A percentile compares a stretch with the other conserved stretches of the same genome.
phyloP scores from a whole-genome alignment of 2,329 filamentous ascomycete species.

The Botryosphaeria dothidea region DNA sequence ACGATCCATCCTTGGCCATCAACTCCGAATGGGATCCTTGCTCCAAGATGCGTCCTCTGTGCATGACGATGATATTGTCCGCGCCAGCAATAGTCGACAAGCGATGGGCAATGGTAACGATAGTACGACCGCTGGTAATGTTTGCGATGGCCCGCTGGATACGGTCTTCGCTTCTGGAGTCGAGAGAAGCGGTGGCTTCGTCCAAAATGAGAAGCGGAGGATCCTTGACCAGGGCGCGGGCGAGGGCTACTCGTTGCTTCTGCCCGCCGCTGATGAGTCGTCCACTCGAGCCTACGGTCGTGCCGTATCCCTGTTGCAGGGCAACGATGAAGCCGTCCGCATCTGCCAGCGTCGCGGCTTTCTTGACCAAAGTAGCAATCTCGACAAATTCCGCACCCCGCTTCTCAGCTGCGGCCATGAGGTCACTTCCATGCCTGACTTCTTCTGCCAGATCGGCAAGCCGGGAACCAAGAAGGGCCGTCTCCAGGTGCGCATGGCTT shows the following conservation, averaged over 20 bases:
- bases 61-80: slow-evolving; percentile 42
- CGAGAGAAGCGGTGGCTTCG: slow-evolving; percentile 63
- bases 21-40: slow-evolving; percentile 38
- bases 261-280: slow-evolving; percentile 59
- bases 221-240: slow-evolving; percentile 56
- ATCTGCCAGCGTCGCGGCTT: slow-evolving; percentile 60
- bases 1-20: slow-evolving; percentile 40
- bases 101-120: slow-evolving; percentile 42
- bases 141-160: slow-evolving; percentile 49
- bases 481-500: slow-evolving; percentile 42
- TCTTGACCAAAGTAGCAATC: slow-evolving; percentile 52
- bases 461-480: slow-evolving; percentile 50
- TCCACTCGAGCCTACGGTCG: slow-evolving; percentile 55
- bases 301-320: slow-evolving; percentile 52
- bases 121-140: slow-evolving; percentile 35
- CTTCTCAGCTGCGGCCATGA: slow-evolving; percentile 46
- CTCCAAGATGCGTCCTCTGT: slow-evolving; percentile 38
- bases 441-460: slow-evolving; percentile 54
- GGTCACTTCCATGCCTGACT: slow-evolving; percentile 54
- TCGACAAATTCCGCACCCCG: slow-evolving; percentile 50
- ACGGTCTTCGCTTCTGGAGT: slow-evolving; percentile 58
- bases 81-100: slow-evolving; percentile 39
- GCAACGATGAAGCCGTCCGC: slow-evolving; percentile 57
- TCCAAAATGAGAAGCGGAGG: slow-evolving; percentile 62
- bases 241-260: slow-evolving; percentile 61